Evolutionary conservation across 768 basidiomycete species (phyloP), one percentile per base, ranked within the genome.

Genomic region (Trametes cinnabarina): DNA sequence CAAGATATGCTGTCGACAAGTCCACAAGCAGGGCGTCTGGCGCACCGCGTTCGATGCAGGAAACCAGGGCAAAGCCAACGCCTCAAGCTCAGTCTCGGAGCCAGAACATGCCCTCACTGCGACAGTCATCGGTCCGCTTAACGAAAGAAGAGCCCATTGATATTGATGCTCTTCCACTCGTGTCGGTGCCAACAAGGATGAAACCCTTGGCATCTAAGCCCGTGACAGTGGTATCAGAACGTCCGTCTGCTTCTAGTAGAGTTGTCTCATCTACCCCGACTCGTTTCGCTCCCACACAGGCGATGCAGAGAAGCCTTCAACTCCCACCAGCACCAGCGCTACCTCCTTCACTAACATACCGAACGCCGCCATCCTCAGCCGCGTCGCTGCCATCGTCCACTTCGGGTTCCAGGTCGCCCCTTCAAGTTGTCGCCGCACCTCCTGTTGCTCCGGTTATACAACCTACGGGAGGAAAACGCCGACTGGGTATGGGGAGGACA

Each of bases 401-500:
- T 22, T 48, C 51, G n/a, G 14, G 44, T 10, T 59, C 55, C 20
- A 49, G 23, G 17, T 43, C 9, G 34, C 14, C 37, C 9, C 37
- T 39, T 5, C 11, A 39, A 15, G 37, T 15, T 6, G 34, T 11
- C 11, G 7, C 23, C 32, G 15, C 54, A 20, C 25, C 35, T 15
- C 26, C 51, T 19, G 41, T 41, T 34, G 8, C 47, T 8, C 32
- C 41, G 25, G 25, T 22, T 37, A 41, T 54, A 17, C 32, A 42
- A 34, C 34, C 58, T 4, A 11, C 48, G 14, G 79, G 77, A 28
- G 69, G 68, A 17, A 87, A 86, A 64, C 76, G 84, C 57, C 76
- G 84, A 42, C 71, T 87, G 51, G 87, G 87, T 0, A 86, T 87
- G 84, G 84, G 83, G 17, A 74, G 81, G 63, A 68, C 69, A 4